These are phyloP conservation scores for Blastobotrys capitulatus DNA, from an alignment of 1,139 yeast species.

Conservation along the genomic window DNA sequence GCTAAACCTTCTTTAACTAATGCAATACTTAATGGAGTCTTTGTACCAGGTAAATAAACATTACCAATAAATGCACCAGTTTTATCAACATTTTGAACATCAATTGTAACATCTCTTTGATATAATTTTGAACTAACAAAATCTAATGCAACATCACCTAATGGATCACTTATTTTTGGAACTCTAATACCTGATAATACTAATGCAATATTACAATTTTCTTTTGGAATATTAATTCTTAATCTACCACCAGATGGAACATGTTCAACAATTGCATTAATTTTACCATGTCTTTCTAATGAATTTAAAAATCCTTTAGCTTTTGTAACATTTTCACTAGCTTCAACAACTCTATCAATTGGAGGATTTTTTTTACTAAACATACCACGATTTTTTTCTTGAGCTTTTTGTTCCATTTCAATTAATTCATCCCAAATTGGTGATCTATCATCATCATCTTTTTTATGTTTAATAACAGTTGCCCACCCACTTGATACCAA, in stretches of 20 bases:
- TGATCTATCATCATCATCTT: conserved; percentile 61
- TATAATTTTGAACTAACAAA: conserved; percentile 51
- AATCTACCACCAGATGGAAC: conserved; percentile 64
- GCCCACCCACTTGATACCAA: conserved; percentile 67
- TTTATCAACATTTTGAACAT: conserved; percentile 65
- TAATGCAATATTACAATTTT: conserved; percentile 61
- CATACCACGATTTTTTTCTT: conserved; percentile 54
- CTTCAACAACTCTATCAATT: conserved; percentile 65
- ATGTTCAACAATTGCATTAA: conserved; percentile 66
- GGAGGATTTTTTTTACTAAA: conserved; percentile 54
- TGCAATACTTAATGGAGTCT: conserved; percentile 55
- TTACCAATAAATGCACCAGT: conserved; percentile 80
- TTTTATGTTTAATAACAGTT: conserved; percentile 71
- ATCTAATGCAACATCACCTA: conserved; percentile 50
- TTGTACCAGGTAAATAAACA: conserved; percentile 48
- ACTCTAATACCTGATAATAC: conserved; percentile 67
- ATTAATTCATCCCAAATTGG: conserved; percentile 71
- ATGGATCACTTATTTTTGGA: conserved; percentile 41
- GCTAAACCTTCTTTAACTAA: conserved; percentile 63
- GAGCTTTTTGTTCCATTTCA: conserved; percentile 63
- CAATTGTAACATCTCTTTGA: conserved; percentile 71
- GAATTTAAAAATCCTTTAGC: conserved; percentile 72
- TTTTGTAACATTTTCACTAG: conserved; percentile 65
- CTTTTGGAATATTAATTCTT: conserved; percentile 63
- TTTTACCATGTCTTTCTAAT: conserved; percentile 58